A percentile compares a stretch with the other conserved stretches of the same genome.
phyloP scores from a whole-genome alignment of 768 basidiomycete species.

The Ephemerocybe angulata region DNA sequence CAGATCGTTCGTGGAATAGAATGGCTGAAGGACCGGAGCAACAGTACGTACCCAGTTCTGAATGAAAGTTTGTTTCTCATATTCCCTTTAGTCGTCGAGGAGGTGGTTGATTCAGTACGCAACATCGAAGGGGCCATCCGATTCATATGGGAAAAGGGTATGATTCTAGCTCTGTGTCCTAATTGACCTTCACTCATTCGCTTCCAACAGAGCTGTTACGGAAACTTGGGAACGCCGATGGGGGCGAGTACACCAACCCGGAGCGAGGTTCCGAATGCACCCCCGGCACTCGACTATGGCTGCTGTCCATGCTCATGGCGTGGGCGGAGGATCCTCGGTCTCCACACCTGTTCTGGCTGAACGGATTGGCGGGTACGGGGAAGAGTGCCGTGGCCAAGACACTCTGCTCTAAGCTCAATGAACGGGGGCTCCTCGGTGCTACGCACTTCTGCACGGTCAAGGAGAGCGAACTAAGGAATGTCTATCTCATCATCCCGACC shows the following conservation, averaged over 20 bases:
- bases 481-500: constrained; percentile 1
- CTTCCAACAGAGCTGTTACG: neutral
- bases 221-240: neutral
- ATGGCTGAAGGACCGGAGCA: neutral
- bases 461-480: neutral
- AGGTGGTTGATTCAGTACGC: too few species aligned
- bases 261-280: neutral
- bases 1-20: neutral
- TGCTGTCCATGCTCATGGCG: neutral
- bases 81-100: too few species aligned
- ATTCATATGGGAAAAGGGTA: too few species aligned
- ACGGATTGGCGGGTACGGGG: constrained; percentile 7
- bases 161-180: too few species aligned
- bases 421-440: constrained; percentile 4
- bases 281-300: neutral
- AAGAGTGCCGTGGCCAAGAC: constrained; percentile 10
- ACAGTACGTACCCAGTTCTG: too few species aligned
- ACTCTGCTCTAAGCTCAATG: neutral
- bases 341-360: constrained; percentile 4
- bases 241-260: neutral
- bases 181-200: too few species aligned
- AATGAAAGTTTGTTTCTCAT: too few species aligned
- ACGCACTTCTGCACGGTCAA: constrained; percentile 8
- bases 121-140: too few species aligned
- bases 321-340: neutral